These are phyloP conservation scores for Euphrasia confusa DNA, from an alignment of 257 asterid species.

Conservation along the genomic window DNA sequence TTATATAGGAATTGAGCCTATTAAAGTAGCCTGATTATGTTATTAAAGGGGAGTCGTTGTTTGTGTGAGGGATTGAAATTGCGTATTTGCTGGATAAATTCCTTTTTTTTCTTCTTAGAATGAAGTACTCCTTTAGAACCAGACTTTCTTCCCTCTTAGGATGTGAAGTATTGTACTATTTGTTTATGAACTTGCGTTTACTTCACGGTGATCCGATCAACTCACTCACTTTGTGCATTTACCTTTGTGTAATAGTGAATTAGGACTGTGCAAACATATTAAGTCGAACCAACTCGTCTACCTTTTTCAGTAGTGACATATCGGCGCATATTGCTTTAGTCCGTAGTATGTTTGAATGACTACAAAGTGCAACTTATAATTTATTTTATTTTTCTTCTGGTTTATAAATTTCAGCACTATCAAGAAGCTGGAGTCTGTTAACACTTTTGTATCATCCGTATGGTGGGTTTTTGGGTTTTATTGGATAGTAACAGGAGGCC, in stretches of 20 bases:
- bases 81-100: slow-evolving; percentile 10
- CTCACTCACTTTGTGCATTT: neutral
- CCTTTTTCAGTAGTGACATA: neutral
- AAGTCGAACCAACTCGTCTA: too few species aligned
- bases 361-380: neutral
- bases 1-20: too few species aligned
- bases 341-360: neutral
- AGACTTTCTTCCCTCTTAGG: slow-evolving; percentile 16
- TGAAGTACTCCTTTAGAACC: slow-evolving; percentile 12
- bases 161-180: slow-evolving; percentile 12
- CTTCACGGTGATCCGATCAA: neutral
- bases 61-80: neutral
- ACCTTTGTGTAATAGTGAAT: too few species aligned
- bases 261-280: too few species aligned
- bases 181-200: neutral
- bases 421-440: slow-evolving; percentile 65
- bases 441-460: slow-evolving; percentile 63
- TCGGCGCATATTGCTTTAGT: too few species aligned
- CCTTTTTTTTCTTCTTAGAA: too few species aligned
- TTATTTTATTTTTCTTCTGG: neutral
- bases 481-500: slow-evolving; percentile 80
- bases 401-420: slow-evolving; percentile 42
- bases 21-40: too few species aligned
- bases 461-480: slow-evolving; percentile 96
- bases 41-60: slow-evolving; percentile 18